phyloP scores from a whole-genome alignment of 257 asterid genomes.

The Solanum tacnaense region DNA sequence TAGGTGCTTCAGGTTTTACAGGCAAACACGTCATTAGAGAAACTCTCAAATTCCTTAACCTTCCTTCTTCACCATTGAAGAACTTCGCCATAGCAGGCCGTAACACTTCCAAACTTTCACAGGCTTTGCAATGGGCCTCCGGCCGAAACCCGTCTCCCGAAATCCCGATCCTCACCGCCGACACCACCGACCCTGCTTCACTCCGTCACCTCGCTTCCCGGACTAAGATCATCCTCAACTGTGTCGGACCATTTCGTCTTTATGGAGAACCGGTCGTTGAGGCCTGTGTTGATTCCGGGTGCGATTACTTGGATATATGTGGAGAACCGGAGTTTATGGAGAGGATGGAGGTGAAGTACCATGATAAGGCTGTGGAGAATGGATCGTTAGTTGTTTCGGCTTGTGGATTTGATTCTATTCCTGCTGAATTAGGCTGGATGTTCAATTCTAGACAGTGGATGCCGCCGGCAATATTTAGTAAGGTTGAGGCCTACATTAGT shows the following conservation, averaged over 20 bases:
- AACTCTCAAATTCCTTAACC: slow-evolving; percentile 65
- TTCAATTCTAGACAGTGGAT: slow-evolving; percentile 59
- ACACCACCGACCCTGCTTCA: slow-evolving; percentile 30
- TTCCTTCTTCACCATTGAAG: slow-evolving; percentile 54
- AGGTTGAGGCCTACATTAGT: slow-evolving; percentile 70
- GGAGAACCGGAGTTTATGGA: slow-evolving; percentile 99
- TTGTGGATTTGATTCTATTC: slow-evolving; percentile 82
- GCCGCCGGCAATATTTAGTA: slow-evolving; percentile 42
- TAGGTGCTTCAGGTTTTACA: slow-evolving; percentile 94
- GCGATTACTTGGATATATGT: slow-evolving; percentile 73
- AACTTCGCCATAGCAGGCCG: slow-evolving; percentile 80
- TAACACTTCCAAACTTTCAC: slow-evolving; percentile 38
- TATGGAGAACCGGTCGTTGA: slow-evolving; percentile 69
- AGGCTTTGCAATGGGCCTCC: slow-evolving; percentile 71
- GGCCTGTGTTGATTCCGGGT: slow-evolving; percentile 67
- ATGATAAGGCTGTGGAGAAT: slow-evolving; percentile 53
- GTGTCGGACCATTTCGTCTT: slow-evolving; percentile 85
- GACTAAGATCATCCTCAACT: slow-evolving; percentile 46
- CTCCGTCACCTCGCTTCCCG: slow-evolving; percentile 51
- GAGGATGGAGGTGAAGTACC: slow-evolving; percentile 54
- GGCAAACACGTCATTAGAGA: slow-evolving; percentile 75
- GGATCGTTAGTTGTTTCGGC: slow-evolving; percentile 68
- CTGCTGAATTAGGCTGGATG: slow-evolving; percentile 79
- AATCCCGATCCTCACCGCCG: slow-evolving; percentile 64
- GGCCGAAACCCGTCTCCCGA: slow-evolving; percentile 23